Percentiles rank a stretch among this genome's conserved stretches.
Evolutionary conservation across 306 rosid species (phyloP).

Genomic region (Dryas drummondii): DNA sequence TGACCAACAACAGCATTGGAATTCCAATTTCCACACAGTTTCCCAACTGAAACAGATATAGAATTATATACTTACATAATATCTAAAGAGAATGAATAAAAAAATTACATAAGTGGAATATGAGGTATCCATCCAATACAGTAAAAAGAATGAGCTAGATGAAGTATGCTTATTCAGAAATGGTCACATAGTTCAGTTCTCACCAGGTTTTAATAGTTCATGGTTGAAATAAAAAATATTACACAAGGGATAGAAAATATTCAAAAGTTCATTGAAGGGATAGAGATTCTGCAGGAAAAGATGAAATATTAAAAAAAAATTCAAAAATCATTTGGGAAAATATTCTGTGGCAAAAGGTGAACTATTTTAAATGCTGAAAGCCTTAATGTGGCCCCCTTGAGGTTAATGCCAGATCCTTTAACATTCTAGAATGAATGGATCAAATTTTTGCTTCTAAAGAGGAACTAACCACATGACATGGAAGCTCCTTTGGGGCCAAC

Average conservation of each 20-base stretch:
- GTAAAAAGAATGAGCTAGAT: constrained; percentile 7
- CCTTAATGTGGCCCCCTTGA: background rate
- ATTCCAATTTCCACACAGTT: constrained; percentile 89
- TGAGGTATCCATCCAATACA: constrained; percentile 16
- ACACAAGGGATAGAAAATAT: too few species aligned
- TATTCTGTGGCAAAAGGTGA: too few species aligned
- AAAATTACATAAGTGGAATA: background rate
- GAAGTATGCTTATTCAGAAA: constrained; percentile 18
- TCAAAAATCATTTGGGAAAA: too few species aligned
- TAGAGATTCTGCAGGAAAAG: background rate
- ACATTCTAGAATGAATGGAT: background rate
- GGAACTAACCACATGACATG: background rate
- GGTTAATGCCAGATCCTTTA: background rate
- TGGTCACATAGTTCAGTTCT: background rate
- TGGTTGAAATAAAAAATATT: too few species aligned
- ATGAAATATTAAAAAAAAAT: background rate
- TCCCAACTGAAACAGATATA: constrained; percentile 66
- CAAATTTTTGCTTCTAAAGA: background rate
- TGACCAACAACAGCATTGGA: constrained; percentile 81
- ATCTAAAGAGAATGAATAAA: background rate
- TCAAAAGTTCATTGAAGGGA: background rate
- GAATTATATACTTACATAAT: background rate
- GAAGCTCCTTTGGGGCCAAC: constrained; percentile 8
- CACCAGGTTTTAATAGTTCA: constrained; percentile 1
- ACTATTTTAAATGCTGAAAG: background rate